These are phyloP conservation scores for Herpetomonas muscarum DNA, from an alignment of 208 protist species.

Conservation along the genomic window DNA sequence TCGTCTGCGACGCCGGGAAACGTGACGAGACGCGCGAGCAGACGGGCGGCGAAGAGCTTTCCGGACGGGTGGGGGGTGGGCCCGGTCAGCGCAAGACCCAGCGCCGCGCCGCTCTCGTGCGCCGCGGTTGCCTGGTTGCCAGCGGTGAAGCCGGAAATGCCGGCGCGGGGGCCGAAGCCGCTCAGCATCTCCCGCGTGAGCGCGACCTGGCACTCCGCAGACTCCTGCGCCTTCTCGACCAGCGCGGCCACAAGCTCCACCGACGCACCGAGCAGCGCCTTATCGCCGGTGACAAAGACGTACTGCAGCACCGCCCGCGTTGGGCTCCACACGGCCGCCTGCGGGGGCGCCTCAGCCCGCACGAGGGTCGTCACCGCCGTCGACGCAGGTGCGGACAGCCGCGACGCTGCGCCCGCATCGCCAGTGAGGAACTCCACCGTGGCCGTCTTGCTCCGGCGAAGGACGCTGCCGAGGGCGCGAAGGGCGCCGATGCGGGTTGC, in stretches of 20 bases:
- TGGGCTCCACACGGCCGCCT: conserved; percentile 25
- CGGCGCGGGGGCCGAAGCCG: conserved; percentile 3
- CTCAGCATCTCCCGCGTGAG: conserved; percentile 12
- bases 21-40: conserved; percentile 40
- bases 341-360: conserved; percentile 12
- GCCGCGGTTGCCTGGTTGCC: neutral
- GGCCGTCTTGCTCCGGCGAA: conserved; percentile 25
- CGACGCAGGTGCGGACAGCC: neutral
- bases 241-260: conserved; percentile 11
- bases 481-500: conserved; percentile 70
- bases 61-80: conserved; percentile 15
- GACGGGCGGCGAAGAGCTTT: conserved; percentile 73
- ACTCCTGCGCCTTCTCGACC: conserved; percentile 1
- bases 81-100: conserved; percentile 20
- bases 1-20: conserved; percentile 18
- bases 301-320: conserved; percentile 49
- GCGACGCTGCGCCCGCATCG: no score
- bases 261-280: conserved; percentile 18
- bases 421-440: conserved; percentile 52
- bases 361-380: conserved; percentile 16
- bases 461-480: conserved; percentile 43
- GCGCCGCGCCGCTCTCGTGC: conserved; percentile 16
- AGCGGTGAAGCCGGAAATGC: neutral
- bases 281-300: conserved; percentile 48
- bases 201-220: conserved; percentile 8